phyloP scores from a whole-genome alignment of 805 yeast species.

The Candida nemodendra region DNA sequence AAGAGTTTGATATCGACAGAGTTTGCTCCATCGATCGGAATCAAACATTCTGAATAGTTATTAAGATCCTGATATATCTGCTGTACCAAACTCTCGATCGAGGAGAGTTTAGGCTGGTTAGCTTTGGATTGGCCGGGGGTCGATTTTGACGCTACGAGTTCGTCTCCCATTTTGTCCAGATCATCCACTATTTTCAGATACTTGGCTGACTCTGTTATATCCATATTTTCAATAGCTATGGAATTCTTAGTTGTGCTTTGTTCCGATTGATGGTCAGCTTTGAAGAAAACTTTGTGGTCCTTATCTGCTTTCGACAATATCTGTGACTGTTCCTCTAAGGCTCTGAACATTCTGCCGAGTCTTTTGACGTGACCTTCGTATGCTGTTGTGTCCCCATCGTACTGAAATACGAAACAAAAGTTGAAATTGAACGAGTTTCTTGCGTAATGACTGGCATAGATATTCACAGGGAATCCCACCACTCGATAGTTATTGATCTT shows the following conservation, averaged over 20 bases:
- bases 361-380: conserved; percentile 84
- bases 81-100: conserved; percentile 75
- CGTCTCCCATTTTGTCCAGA: conserved; percentile 26
- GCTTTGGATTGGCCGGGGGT: conserved; percentile 24
- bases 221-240: conserved; percentile 6
- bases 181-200: conserved; percentile 33
- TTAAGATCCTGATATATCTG: conserved; percentile 94
- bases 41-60: conserved; percentile 92
- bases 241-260: conserved; percentile 11
- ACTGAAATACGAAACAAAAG: conserved; percentile 86
- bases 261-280: conserved; percentile 14
- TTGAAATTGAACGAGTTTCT: conserved; percentile 93
- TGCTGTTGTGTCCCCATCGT: conserved; percentile 76
- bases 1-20: conserved; percentile 92
- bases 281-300: conserved; percentile 43
- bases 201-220: conserved; percentile 20
- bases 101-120: conserved; percentile 32
- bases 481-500: conserved; percentile 69
- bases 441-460: conserved; percentile 71
- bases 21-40: conserved; percentile 86
- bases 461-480: conserved; percentile 85
- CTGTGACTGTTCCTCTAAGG: conserved; percentile 85
- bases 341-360: conserved; percentile 84
- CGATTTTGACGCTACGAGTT: conserved; percentile 21
- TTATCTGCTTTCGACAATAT: conserved; percentile 58